Evolutionary conservation across 768 basidiomycete genomes (phyloP).

Genomic region (Steccherinum ochraceum): DNA sequence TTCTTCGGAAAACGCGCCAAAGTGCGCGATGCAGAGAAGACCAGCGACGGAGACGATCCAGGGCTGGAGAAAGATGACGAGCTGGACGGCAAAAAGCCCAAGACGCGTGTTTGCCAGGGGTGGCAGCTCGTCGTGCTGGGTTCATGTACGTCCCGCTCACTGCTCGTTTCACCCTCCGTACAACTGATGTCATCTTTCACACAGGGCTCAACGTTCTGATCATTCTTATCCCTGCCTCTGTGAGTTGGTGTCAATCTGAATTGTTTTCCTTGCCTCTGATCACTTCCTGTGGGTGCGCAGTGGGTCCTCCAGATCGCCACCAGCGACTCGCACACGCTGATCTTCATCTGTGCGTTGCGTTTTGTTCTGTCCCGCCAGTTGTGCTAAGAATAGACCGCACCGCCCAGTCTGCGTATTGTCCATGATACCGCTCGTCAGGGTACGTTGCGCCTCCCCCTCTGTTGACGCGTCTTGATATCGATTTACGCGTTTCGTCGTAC

Average conservation of each 20-base stretch:
- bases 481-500: too few species aligned
- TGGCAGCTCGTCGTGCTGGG: constrained; percentile 49
- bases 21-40: constrained; percentile 9
- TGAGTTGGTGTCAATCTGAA: constrained; percentile 26
- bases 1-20: constrained; percentile 9
- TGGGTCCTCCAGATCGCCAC: constrained; percentile 49
- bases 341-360: constrained; percentile 52
- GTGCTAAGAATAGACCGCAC: constrained; percentile 1
- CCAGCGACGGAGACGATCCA: not conserved
- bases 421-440: constrained; percentile 76
- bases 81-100: constrained; percentile 3
- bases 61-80: constrained; percentile 1
- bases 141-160: constrained; percentile 41
- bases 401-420: constrained; percentile 59
- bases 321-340: constrained; percentile 42
- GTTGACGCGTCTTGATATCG: too few species aligned
- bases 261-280: constrained; percentile 1
- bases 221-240: constrained; percentile 61
- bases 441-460: constrained; percentile 23
- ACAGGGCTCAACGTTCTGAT: constrained; percentile 69
- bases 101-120: constrained; percentile 32
- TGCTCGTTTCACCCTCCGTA: not conserved
- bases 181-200: not conserved
- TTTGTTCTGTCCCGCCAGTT: not conserved
- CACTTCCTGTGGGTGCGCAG: constrained; percentile 26